phyloP scores from a whole-genome alignment of 345 rosid genomes.

The Populus nigra region DNA sequence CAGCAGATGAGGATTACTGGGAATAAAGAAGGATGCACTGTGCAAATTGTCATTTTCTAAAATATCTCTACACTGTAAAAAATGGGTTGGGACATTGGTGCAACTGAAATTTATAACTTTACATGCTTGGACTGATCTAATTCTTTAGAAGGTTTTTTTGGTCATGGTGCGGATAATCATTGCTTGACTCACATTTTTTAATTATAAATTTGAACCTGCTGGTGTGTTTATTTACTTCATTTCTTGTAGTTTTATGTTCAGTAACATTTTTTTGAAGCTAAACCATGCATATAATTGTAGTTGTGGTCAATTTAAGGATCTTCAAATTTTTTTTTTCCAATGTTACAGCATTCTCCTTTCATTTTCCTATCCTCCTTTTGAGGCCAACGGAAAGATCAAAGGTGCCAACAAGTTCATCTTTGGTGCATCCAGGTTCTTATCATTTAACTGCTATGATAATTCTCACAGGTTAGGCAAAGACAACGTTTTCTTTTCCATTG shows the following conservation, averaged over 20 bases:
- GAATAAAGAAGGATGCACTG: too few species aligned
- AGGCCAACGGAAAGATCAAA: slow-evolving; percentile 35
- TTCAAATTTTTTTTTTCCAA: neutral
- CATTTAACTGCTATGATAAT: slow-evolving; percentile 16
- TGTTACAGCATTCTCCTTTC: slow-evolving; percentile 8
- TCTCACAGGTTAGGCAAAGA: slow-evolving; percentile 49
- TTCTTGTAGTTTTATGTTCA: neutral
- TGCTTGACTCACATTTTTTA: neutral
- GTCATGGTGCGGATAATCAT: neutral
- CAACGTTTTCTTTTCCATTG: slow-evolving; percentile 8
- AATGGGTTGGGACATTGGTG: too few species aligned
- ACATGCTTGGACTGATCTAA: too few species aligned
- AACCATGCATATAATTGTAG: neutral
- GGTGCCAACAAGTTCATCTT: slow-evolving; percentile 25
- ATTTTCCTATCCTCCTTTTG: slow-evolving; percentile 16
- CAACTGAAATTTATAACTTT: too few species aligned
- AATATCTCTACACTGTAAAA: too few species aligned
- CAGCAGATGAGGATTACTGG: too few species aligned
- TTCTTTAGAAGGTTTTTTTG: too few species aligned
- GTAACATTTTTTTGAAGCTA: neutral
- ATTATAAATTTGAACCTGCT: neutral
- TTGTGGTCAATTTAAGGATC: neutral
- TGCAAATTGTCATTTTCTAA: too few species aligned
- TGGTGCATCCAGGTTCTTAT: slow-evolving; percentile 26
- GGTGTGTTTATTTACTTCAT: neutral